Evolutionary conservation across 108 stramenopile species (phyloP).

Genomic region (Thalassiosira profunda): DNA sequence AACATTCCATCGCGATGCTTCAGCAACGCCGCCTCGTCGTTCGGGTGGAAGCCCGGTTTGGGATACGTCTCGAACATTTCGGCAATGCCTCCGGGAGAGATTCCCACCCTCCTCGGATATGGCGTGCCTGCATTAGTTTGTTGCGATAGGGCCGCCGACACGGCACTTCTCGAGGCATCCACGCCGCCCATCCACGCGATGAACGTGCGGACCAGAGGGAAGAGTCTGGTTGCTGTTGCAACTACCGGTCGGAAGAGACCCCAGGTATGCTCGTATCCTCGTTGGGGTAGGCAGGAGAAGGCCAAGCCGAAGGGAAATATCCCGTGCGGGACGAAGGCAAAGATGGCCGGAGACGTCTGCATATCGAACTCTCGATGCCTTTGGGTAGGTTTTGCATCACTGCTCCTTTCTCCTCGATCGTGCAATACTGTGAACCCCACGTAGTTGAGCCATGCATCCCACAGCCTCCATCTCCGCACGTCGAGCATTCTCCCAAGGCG

Average conservation of each 20-base stretch:
- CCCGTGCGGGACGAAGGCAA: constrained; percentile 92
- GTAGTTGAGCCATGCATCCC: constrained; percentile 83
- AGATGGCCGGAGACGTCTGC: constrained; percentile 64
- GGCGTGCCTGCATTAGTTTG: constrained; percentile 3
- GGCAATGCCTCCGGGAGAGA: constrained; percentile 93
- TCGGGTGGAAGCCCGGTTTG: constrained; percentile 63
- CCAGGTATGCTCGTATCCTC: constrained; percentile 56
- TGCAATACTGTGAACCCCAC: constrained; percentile 75
- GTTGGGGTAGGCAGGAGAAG: constrained; percentile 66
- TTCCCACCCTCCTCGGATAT: constrained; percentile 54
- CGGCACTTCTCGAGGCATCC: constrained; percentile 71
- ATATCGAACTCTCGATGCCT: constrained; percentile 27
- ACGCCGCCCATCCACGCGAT: constrained; percentile 68
- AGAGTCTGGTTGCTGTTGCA: constrained; percentile 78
- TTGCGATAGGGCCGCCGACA: constrained; percentile 57
- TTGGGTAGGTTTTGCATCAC: neutral
- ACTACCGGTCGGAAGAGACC: constrained; percentile 80
- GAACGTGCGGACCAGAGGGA: constrained; percentile 81
- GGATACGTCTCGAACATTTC: constrained; percentile 95
- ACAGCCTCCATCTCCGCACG: constrained; percentile 74
- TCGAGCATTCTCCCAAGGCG: constrained; percentile 53
- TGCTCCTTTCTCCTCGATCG: constrained; percentile 40
- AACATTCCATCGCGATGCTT: constrained; percentile 83
- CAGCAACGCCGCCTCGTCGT: constrained; percentile 88
- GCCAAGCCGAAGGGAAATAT: constrained; percentile 94